Evolutionary conservation across 2,329 filamentous ascomycete genomes (phyloP).

Genomic region (Metarhizium sp.): DNA sequence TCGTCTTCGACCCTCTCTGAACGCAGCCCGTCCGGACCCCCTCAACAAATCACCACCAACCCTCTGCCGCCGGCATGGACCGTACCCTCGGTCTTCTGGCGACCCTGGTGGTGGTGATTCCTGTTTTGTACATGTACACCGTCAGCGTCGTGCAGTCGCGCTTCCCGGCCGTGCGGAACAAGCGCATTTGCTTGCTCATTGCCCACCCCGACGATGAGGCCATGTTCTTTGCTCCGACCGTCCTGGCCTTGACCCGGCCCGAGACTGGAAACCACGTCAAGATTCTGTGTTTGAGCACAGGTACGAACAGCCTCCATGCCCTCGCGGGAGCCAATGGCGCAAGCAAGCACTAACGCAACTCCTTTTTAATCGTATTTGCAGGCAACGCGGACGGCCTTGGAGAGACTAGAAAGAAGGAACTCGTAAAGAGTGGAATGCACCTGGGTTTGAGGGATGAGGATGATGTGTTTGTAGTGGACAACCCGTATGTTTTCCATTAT

Average conservation of each 20-base stretch:
- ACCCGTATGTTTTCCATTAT: conserved; percentile 41
- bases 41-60: not conserved
- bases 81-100: conserved; percentile 5
- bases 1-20: not conserved
- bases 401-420: conserved; percentile 70
- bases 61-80: conserved; percentile 3
- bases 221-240: conserved; percentile 95
- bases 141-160: conserved; percentile 35
- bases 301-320: conserved; percentile 27
- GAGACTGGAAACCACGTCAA: conserved; percentile 82
- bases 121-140: conserved; percentile 44
- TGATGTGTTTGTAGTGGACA: conserved; percentile 80
- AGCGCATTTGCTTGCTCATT: conserved; percentile 85
- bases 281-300: conserved; percentile 85
- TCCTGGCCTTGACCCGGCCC: conserved; percentile 74
- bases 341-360: not conserved
- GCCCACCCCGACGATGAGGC: conserved; percentile 98
- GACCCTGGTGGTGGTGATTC: conserved; percentile 23
- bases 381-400: conserved; percentile 84
- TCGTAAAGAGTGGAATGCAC: conserved; percentile 67
- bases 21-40: not conserved
- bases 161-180: conserved; percentile 64
- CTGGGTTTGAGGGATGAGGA: conserved; percentile 67
- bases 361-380: conserved; percentile 20
- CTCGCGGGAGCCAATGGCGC: not conserved